These are phyloP conservation scores for Alternaria panax DNA, from an alignment of 2,329 filamentous ascomycete species.

Conservation along the genomic window DNA sequence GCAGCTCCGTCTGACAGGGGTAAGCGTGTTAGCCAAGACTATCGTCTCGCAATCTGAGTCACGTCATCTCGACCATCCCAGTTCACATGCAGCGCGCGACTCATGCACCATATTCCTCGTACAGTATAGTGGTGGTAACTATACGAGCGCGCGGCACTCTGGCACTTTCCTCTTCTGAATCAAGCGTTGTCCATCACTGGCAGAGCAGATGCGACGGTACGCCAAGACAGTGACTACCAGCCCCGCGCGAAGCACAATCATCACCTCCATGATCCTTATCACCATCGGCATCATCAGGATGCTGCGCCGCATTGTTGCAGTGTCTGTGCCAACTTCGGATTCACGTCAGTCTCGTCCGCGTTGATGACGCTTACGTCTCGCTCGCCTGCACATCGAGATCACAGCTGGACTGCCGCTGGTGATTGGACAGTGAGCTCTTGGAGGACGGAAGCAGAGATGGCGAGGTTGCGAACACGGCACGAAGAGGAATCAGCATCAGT, in stretches of 20 bases:
- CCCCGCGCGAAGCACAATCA: neutral
- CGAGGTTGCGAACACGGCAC: too few relatives aligned
- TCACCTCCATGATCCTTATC: neutral
- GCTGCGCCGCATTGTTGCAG: neutral
- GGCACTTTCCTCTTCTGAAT: neutral
- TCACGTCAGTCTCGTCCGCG: neutral
- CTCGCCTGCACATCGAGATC: neutral
- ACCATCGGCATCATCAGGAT: neutral
- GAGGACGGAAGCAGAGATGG: neutral
- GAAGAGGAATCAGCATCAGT: neutral
- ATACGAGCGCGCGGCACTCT: neutral
- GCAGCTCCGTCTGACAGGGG: neutral
- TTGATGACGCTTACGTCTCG: neutral
- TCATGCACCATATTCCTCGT: neutral
- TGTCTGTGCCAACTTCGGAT: neutral
- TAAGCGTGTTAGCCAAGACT: too few relatives aligned
- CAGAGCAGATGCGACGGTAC: neutral
- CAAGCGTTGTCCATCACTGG: neutral
- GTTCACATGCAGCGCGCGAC: neutral
- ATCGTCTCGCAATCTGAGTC: neutral
- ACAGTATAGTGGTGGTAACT: neutral
- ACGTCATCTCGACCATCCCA: neutral
- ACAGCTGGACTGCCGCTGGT: neutral
- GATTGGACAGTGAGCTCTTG: neutral
- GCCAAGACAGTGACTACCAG: neutral